Evolutionary conservation across 257 asterid species (phyloP), one percentile per base, ranked within the genome.

Genomic region (Jacaranda copaia): DNA sequence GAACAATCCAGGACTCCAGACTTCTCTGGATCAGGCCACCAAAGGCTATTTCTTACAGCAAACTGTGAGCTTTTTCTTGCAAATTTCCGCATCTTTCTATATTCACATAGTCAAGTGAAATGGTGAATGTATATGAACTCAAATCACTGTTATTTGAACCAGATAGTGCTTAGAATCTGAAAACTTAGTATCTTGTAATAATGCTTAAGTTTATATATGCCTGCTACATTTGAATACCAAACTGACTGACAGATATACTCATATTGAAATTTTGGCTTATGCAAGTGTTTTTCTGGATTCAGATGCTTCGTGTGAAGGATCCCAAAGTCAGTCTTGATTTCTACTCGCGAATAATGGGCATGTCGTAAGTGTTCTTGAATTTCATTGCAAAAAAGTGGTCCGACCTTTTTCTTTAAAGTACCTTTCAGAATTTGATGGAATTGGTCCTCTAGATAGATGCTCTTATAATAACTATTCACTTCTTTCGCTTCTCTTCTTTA

Each of bases 241-340:
- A 2, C 32, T 48, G 48, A 53, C 52, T 70, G 46, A 7, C 25
- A 38, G 39, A 57, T 25, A 25, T 25, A 25, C 32, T 2, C 40
- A 25, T 36, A 16, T 73, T 8, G 25, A 74, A 46, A 57, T 70
- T 39, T 70, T 79, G 58, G 65, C 82, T 81, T 39, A 83, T 75
- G 38, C 55, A 8, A 7, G 5, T 16, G 9, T 52, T 4, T 58
- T 82, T 84, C 32, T 77, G 55, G 72, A 12, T 82, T 79, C 86
- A 96, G 99, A 96, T 96, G 99, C 73, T 93, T 78, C 88, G 98
- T 8, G 89, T 96, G 8, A 93, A 91, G 91, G 99, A 96, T 79
- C 99, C 98, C 3, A 86, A 87, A 96, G 88, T 68, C 83, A 91
- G 97, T 83, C 97, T 95, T 85, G 96, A 95, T 81, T 95, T 95